Conservation (phyloP, 495 filamentous ascomycete species). For the Aspergillus funiculosus region DNA sequence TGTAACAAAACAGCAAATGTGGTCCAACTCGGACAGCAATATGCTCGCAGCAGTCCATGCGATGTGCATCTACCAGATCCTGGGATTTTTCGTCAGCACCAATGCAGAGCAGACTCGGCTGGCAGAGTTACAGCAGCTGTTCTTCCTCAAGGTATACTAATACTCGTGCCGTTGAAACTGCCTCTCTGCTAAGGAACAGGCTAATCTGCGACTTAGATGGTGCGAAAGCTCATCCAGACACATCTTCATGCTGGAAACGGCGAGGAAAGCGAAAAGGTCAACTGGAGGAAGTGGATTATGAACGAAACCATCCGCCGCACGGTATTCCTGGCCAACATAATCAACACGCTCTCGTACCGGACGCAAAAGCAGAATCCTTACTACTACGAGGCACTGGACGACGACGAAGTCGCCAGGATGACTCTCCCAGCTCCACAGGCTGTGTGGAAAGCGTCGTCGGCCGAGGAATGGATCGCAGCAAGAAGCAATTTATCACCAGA, state of each 20-base stretch:
- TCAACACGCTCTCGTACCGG: conserved; percentile 3
- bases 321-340: conserved; percentile 2
- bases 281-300: conserved; percentile 7
- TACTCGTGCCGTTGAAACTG: too few relatives aligned
- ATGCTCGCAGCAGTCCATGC: conserved; percentile 5
- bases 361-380: conserved; percentile 7
- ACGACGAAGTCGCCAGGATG: conserved; percentile 1
- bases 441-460: background rate
- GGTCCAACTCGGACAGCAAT: conserved; percentile 5
- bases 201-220: background rate
- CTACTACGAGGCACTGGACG: conserved; percentile 7
- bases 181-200: too few relatives aligned
- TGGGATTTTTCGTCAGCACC: conserved; percentile 3
- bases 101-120: conserved; percentile 3
- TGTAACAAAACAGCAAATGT: conserved; percentile 3
- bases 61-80: conserved; percentile 7
- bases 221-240: background rate
- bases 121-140: conserved; percentile 1
- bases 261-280: background rate
- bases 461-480: conserved; percentile 3
- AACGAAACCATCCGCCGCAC: conserved; percentile 5
- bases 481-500: background rate
- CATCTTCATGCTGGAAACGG: background rate
- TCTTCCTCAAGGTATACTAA: conserved; percentile 4
- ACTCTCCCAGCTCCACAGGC: background rate